Evolutionary conservation across 176 grass and related monocot genomes (phyloP), one percentile per base, ranked within the genome.

Genomic region (Dendrocalamus sinicus): DNA sequence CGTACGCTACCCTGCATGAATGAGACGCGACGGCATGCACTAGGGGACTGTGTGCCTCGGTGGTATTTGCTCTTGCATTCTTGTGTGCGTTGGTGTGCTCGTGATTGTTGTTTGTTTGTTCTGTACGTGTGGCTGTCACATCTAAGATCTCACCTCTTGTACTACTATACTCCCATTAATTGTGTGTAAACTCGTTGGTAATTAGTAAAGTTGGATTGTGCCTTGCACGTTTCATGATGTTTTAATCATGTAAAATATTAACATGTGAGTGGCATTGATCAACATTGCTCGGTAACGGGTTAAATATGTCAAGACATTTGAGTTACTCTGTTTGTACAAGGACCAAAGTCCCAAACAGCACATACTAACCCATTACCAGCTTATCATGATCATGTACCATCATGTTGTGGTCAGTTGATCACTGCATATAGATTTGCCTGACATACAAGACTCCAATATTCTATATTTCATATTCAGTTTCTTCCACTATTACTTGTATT

Each of bases 1-100:
- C 70, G n/a, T 91, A 91, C 68, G 81, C 85, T 7, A 84, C 89
- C 17, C 50, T 88, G 37, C 88, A 89, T 70, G 22, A 75, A 20
- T 81, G 40, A 80, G 14, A 52, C 40, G 44, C 1, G 65, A 8
- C 7, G 11, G 66, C 76, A 70, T 88, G 70, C 88, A 75, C 60
- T 52, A 75, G 61, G 24, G 2, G 62, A 85, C 88, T 75, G 22
- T 9, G 0, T 3, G 16, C 39, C 53, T 62, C 54, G 15, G 5
- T 48, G 51, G 20, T 62, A 77, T 71, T 71, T 64, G 54, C 16
- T 40, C 0, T 80, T 63, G 50, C 81, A 67, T 85, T 67, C 26
- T 68, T 80, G 39, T 76, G 14, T 17, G 35, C 23, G 52, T 60
- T 60, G 60, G 61, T 76, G 74, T 57, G 8, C 14, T 35, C 16